These are phyloP conservation scores for Lachnellula suecica DNA, from an alignment of 2,329 filamentous ascomycete species.

Conservation along the genomic window DNA sequence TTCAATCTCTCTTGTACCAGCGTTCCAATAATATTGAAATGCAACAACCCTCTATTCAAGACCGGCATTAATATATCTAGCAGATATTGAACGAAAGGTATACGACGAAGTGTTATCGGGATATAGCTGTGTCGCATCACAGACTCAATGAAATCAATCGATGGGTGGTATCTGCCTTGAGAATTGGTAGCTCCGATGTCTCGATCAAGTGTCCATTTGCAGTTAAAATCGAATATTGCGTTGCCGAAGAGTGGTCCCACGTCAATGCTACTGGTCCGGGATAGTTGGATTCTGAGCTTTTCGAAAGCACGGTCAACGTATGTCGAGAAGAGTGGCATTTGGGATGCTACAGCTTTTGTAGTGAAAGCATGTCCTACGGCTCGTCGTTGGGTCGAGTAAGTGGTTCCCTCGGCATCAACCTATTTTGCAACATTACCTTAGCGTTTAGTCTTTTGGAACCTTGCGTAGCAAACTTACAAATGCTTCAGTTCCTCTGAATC, in stretches of 20 bases:
- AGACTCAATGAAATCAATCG: background rate
- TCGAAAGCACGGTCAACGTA: background rate
- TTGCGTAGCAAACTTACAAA: background rate
- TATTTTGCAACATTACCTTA: background rate
- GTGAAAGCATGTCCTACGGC: slow-evolving; percentile 1
- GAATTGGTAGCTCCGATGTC: slow-evolving; percentile 1
- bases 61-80: background rate
- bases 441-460: background rate
- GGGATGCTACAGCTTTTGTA: background rate
- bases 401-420: background rate
- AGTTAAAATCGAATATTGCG: background rate
- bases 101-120: background rate
- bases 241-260: background rate
- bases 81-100: background rate
- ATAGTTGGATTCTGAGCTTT: background rate
- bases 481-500: background rate
- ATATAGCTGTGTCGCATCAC: background rate
- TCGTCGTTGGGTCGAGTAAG: background rate
- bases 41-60: background rate
- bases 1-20: background rate
- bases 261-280: background rate
- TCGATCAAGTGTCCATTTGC: background rate
- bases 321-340: background rate
- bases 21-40: background rate
- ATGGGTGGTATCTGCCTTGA: background rate